These are phyloP conservation scores for Truncatella angustata DNA, from an alignment of 2,329 filamentous ascomycete species.

Conservation along the genomic window DNA sequence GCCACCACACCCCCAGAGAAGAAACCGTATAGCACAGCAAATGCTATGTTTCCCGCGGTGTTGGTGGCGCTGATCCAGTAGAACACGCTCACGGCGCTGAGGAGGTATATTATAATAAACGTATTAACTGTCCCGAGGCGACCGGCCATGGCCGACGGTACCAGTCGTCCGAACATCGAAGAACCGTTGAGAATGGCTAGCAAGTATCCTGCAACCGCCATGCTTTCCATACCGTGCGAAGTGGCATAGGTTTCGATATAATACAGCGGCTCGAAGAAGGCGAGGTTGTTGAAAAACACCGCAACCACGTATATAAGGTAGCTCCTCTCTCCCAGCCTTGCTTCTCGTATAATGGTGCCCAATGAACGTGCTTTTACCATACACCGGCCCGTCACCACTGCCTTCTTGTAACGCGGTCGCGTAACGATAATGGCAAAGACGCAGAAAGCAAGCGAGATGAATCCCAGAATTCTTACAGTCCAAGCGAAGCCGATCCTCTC, in stretches of 20 bases:
- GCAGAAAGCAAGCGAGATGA: slow-evolving; percentile 4
- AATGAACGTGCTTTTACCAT: background rate
- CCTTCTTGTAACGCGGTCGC: slow-evolving; percentile 1
- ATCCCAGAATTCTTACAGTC: slow-evolving; percentile 4
- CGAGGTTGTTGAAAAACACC: slow-evolving; percentile 6
- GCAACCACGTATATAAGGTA: slow-evolving; percentile 4
- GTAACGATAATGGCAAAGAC: slow-evolving; percentile 7
- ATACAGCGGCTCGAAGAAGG: slow-evolving; percentile 6
- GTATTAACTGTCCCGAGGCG: slow-evolving; percentile 2
- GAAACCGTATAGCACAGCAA: slow-evolving; percentile 5
- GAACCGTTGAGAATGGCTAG: slow-evolving; percentile 6
- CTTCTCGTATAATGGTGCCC: background rate
- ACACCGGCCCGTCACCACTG: background rate
- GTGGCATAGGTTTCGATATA: background rate
- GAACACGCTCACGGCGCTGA: slow-evolving; percentile 1
- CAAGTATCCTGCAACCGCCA: slow-evolving; percentile 1
- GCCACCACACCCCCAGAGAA: slow-evolving; percentile 6
- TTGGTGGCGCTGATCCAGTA: slow-evolving; percentile 7
- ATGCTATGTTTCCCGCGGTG: slow-evolving; percentile 1
- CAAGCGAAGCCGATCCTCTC: background rate
- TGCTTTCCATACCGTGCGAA: slow-evolving; percentile 1
- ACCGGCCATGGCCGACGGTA: background rate
- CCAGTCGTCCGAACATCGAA: slow-evolving; percentile 3
- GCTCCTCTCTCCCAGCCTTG: background rate
- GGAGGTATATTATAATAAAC: background rate